phyloP scores from a whole-genome alignment of 495 filamentous ascomycete species.

The Neurospora sp. region DNA sequence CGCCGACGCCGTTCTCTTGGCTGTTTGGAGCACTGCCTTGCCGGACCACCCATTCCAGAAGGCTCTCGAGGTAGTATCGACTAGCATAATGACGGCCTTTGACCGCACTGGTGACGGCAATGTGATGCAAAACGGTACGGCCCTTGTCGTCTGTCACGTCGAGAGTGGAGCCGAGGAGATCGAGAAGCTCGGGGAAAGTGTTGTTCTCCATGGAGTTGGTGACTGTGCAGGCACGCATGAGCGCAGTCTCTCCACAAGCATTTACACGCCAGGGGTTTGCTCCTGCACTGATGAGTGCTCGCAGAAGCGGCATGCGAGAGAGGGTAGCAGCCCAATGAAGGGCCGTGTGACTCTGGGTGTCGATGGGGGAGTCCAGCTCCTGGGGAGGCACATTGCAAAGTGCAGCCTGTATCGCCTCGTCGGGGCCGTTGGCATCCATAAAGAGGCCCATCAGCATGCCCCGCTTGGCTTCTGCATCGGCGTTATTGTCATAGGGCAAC shows the following conservation, averaged over 20 bases:
- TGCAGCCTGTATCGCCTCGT: slow-evolving; percentile 34
- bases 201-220: slow-evolving; percentile 83
- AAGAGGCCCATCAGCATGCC: slow-evolving; percentile 81
- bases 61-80: slow-evolving; percentile 84
- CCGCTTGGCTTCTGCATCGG: slow-evolving; percentile 62
- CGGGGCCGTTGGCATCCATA: slow-evolving; percentile 57
- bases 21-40: slow-evolving; percentile 58
- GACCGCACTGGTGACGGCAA: slow-evolving; percentile 86
- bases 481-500: slow-evolving; percentile 54
- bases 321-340: slow-evolving; percentile 97
- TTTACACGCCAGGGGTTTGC: slow-evolving; percentile 84
- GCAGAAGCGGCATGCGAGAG: slow-evolving; percentile 68
- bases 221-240: slow-evolving; percentile 79
- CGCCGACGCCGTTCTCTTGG: slow-evolving; percentile 32
- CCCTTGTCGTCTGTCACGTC: slow-evolving; percentile 82
- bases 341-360: slow-evolving; percentile 75
- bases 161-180: slow-evolving; percentile 81
- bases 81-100: slow-evolving; percentile 77
- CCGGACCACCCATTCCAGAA: slow-evolving; percentile 87
- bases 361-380: slow-evolving; percentile 84
- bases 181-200: slow-evolving; percentile 73
- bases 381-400: slow-evolving; percentile 54
- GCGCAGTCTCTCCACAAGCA: slow-evolving; percentile 74
- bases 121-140: slow-evolving; percentile 89
- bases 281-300: slow-evolving; percentile 69